A percentile compares a stretch with the other conserved stretches of the same genome.
phyloP scores from a whole-genome alignment of 768 basidiomycete species.

The Pleurotus giganteus region DNA sequence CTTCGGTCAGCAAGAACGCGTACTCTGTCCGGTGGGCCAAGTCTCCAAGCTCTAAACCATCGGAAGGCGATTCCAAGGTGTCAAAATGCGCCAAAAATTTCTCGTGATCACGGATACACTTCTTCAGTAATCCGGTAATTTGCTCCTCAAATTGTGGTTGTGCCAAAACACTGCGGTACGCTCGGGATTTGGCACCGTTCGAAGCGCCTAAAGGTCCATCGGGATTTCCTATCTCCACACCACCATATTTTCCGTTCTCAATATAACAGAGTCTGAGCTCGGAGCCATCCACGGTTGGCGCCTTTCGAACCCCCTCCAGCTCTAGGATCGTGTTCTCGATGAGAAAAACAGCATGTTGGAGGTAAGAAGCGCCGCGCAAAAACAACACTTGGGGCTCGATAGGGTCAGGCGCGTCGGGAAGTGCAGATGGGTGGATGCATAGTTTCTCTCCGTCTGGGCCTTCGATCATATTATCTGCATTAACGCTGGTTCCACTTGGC shows the following conservation, averaged over 20 bases:
- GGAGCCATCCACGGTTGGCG: constrained; percentile 58
- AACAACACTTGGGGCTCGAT: constrained; percentile 85
- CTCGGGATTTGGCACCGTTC: constrained; percentile 56
- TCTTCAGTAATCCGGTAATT: constrained; percentile 58
- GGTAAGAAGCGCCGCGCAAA: constrained; percentile 77
- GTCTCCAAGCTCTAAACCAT: constrained; percentile 34
- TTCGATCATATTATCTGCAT: constrained; percentile 41
- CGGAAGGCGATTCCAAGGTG: constrained; percentile 51
- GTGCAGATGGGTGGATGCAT: constrained; percentile 67
- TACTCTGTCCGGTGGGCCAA: constrained; percentile 57
- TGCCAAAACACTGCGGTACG: constrained; percentile 61
- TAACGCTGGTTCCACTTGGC: constrained; percentile 58
- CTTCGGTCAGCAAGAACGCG: constrained; percentile 69
- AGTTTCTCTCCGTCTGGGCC: constrained; percentile 51
- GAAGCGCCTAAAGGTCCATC: constrained; percentile 70
- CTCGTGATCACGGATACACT: constrained; percentile 82
- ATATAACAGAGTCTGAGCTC: constrained; percentile 79
- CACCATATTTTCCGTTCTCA: constrained; percentile 76
- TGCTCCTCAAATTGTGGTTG: constrained; percentile 58
- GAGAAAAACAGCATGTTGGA: constrained; percentile 73
- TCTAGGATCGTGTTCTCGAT: constrained; percentile 72
- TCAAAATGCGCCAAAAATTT: constrained; percentile 84
- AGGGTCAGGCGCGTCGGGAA: constrained; percentile 80
- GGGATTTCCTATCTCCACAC: constrained; percentile 79
- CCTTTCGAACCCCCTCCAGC: constrained; percentile 67